Base-by-base conservation (phyloP, 2,329 filamentous ascomycete genomes). In the Annulohypoxylon truncatum region DNA sequence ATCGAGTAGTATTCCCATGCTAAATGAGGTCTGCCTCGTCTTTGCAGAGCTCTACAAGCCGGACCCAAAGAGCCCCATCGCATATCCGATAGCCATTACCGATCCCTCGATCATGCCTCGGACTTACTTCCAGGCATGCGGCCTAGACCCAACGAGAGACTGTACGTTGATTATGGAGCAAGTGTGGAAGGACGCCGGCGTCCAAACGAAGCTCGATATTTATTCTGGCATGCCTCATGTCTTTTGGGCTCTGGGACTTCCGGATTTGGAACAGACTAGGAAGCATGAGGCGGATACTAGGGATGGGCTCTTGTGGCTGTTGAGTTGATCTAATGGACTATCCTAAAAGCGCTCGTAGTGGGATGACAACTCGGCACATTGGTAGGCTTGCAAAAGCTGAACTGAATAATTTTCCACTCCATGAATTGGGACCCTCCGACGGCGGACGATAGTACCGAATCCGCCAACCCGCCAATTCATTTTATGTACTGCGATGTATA, bases 41-140 rank as follows among this genome's bases (percentile, higher is more conserved):
- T 13, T 44, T 8, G 5, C 15, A 42, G 38, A 42, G 15, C 68
- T 68, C 6, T 76, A 78, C 53, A 73, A 73, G 29, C 69, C 72
- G 6, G 72, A 73, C 13, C 57, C 58, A 7, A 69, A 22, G 9
- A 74, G 69, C 48, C 74, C 74, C 15, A 57, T 76, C 2, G 74
- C 69, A 10, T 73, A 70, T 10, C 74, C 77, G 1, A 44, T 77
- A n/a, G 51, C 59, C 12, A 71, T 69, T 67, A 62, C 69, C 3
- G 66, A 71, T 12, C 71, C 71, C 44, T 64, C 44, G 3, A 66
- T 68, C 2, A 64, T 77, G 12, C 76, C 74, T 9, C 77, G 71
- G 64, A 77, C 76, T 6, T 79, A 77, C 51, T 77, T 78, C 18
- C 76, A 78, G 42, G 68, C 69, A 5, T 78, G 72, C 28, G 76